phyloP scores from a whole-genome alignment of 768 basidiomycete species.

The Leccinum uliginosum region DNA sequence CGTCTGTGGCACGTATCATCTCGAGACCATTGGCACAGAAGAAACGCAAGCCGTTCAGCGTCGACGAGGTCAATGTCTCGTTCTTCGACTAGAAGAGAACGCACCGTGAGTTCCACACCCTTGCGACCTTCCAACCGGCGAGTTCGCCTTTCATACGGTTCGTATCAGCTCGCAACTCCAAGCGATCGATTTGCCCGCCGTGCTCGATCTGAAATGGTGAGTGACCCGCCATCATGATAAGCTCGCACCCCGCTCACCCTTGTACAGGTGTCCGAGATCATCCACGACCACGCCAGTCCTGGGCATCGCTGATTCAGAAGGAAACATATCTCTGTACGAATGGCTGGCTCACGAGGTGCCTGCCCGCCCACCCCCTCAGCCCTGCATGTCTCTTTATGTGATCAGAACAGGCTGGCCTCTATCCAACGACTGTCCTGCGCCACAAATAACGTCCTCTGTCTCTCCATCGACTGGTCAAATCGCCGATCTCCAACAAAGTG shows the following conservation, averaged over 20 bases:
- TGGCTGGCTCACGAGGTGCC: conserved; percentile 48
- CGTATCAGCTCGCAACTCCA: conserved; percentile 54
- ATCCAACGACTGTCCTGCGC: conserved; percentile 46
- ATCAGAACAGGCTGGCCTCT: conserved; percentile 38
- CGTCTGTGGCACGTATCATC: conserved; percentile 89
- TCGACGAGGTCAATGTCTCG: conserved; percentile 69
- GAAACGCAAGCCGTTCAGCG: conserved; percentile 27
- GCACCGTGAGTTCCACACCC: conserved; percentile 33
- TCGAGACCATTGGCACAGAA: conserved; percentile 38
- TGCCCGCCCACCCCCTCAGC: neutral
- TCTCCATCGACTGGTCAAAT: conserved; percentile 93
- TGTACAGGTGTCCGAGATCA: conserved; percentile 57
- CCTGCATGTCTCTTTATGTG: neutral
- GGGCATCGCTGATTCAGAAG: conserved; percentile 83
- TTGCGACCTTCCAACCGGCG: neutral
- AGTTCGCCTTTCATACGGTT: neutral
- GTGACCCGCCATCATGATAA: conserved; percentile 2
- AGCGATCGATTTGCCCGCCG: conserved; percentile 68
- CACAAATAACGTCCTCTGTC: conserved; percentile 61
- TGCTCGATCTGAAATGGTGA: conserved; percentile 95
- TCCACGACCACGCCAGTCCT: conserved; percentile 43
- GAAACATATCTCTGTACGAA: conserved; percentile 61
- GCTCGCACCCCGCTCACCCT: conserved; percentile 3
- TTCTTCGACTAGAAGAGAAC: conserved; percentile 46
- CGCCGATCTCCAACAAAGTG: conserved; percentile 50